Base-by-base conservation (phyloP, 768 basidiomycete species). In the Boletus bicolor region DNA sequence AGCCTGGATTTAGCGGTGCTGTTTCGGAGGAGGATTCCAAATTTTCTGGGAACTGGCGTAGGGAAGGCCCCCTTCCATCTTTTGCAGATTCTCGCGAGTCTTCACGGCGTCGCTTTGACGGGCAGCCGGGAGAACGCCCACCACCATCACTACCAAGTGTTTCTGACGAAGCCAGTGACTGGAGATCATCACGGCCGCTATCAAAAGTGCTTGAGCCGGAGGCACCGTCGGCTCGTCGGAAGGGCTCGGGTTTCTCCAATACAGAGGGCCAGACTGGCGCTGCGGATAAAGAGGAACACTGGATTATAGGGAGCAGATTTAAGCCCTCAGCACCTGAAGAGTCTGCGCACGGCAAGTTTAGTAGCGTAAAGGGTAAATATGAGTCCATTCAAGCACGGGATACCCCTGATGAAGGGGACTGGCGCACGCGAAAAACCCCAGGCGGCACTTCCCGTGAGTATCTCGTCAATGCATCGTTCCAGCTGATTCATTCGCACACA, bases 31-130 rank as follows among this genome's bases (percentile, higher is more conserved):
- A 93, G 8, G 88, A 86, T 51, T 74, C 87, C 15, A 95, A 95
- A 69, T 93, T 93, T 59, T 84, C 90, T 47, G 84, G 77, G 19
- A 85, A 83, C 44, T 97, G 94, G 94, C 78, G 94, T 53, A 84
- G 94, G 54, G 86, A 92, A 15, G 92, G 89, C 0, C 95, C 94
- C 46, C 80, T 93, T 24, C 88, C 91, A 21, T 85, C 87, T 52
- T 63, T 79, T 1, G 76, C 76, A n/a, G 74, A 78, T n/a, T 77
- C 82, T 44, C 82, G 82, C 19, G 88, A 88, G 45, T 70, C 80
- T 8, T 81, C 85, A 24, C 83, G 85, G 39, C 83, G 87, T 55
- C 83, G 84, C 42, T 81, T 81, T 59, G 87, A 90, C n/a, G 82
- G 79, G 0, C 77, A 78, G 11, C 44, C 67, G 11, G 70, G 72